These are phyloP conservation scores for Tylopilus intermedius DNA, from an alignment of 768 basidiomycete species.

Conservation along the genomic window DNA sequence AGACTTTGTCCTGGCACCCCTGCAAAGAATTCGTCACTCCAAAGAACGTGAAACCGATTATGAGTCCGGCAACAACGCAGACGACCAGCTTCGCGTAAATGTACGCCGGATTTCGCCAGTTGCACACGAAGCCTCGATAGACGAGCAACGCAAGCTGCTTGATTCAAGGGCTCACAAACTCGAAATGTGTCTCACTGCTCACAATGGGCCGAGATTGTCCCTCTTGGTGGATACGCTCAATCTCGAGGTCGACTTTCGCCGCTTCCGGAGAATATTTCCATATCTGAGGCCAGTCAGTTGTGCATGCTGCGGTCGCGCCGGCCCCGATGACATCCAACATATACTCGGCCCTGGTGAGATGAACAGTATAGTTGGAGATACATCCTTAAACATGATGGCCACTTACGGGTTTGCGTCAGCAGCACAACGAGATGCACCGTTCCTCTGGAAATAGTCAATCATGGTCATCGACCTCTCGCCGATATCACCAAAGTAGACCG, in stretches of 20 bases:
- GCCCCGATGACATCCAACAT: background rate
- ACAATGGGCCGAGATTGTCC: background rate
- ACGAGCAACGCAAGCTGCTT: background rate
- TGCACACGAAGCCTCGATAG: background rate
- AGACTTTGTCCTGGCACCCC: background rate
- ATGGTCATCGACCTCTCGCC: slow-evolving; percentile 21
- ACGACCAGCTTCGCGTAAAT: background rate
- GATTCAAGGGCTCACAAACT: background rate
- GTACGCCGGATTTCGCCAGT: background rate
- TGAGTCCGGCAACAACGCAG: background rate
- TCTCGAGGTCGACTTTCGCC: background rate
- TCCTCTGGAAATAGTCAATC: slow-evolving; percentile 18
- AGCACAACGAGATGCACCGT: background rate
- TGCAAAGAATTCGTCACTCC: background rate
- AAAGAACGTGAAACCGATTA: background rate
- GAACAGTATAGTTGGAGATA: background rate
- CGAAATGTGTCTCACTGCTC: background rate
- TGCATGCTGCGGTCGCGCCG: background rate
- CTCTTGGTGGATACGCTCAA: background rate
- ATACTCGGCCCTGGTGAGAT: slow-evolving; percentile 6
- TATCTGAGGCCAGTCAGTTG: background rate
- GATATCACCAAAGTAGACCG: slow-evolving; percentile 59
- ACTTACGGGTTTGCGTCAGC: background rate
- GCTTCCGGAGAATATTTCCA: background rate
- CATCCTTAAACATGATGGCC: background rate